Base-by-base conservation (phyloP, 2,329 filamentous ascomycete genomes). In the Penicillium thymicola region DNA sequence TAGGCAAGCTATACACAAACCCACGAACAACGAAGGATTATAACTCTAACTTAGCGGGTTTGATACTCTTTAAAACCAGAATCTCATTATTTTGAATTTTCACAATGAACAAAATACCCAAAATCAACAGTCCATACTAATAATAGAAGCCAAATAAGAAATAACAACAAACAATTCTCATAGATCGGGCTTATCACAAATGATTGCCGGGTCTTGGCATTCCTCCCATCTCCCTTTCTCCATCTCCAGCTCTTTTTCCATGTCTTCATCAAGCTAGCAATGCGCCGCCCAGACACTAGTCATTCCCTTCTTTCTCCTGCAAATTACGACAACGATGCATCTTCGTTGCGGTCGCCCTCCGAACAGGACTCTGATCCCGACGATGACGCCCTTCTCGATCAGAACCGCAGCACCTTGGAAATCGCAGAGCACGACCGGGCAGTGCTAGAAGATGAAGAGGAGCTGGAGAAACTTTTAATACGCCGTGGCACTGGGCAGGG, bases 281-380 rank as follows among this genome's bases (percentile, higher is more conserved):
- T 66, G 64, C 57, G 57, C 48, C 57, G 36, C 23, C 59, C 54
- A 41, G 56, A 60, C 28, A n/a, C 34, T 25, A 67, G 67, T 49
- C 66, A 67, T 30, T 82, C 80, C 44, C 79, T 89, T 46, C 82
- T 89, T 45, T 87, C 85, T 13, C 85, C 86, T 40, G 73, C 78
- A 59, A 81, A 78, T 46, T 88, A 88, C 76, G 87, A 89, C 63
- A 85, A 86, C 65, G 88, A 90, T 72, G 86, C 85, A 51, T 77
- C 83, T 13, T 89, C 87, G 7, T 75, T 90, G 41, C 82, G 86
- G 66, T 85, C 81, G 65, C 69, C 74, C 3, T 78, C 75, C 43
- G 87, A 89, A 67, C 87, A 90, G 70, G 88, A 90, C 68, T 88
- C 85, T 55, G 88, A 91, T 69, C 89, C 85, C 74, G 88, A 90